Base-by-base conservation (phyloP, 345 rosid species). In the Eucalyptus sp. region DNA sequence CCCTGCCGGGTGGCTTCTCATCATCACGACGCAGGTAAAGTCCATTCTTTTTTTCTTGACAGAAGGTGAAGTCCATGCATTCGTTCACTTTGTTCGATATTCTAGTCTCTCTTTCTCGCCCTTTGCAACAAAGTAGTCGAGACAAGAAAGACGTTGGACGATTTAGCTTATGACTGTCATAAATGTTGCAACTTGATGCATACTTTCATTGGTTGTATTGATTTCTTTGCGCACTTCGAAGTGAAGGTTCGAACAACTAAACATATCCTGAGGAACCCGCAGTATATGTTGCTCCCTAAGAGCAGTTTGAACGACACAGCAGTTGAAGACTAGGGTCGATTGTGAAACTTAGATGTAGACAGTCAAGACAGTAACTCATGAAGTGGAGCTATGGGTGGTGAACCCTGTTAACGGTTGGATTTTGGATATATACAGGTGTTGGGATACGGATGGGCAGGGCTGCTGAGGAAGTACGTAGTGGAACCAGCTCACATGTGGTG, bases 401-500 rank as follows among this genome's bases (percentile, higher is more conserved):
- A 56, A 24, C 62, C 62, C 62, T 56, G 62, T 22, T 56, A 24
- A 56, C 62, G 62, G 29, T 56, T 56, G 62, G 62, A 56, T 24
- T 56, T 31, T 52, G 88, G n/a, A 3, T 13, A 25, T 22, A 37
- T 54, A 49, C 86, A 97, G 99, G 99, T 97, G 9, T 43, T 97
- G 48, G 99, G 99, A 50, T 97, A 97, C 56, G 99, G 99, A 1
- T 97, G 99, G 99, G 99, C 99, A 9, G 99, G 99, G 87, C 92
- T 97, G 71, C 86, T 97, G 87, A 93, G 99, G 92, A 96, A 96
- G 91, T 97, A 95, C 71, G 98, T 97, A 87, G 99, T 97, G 51
- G 99, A 97, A 86, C 99, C 99, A 15, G 99, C 99, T 2, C 97
- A 96, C 56, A 97, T 97, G 99, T 97, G 99, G 99, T 97, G 99